Evolutionary conservation across 2,329 filamentous ascomycete genomes (phyloP).

Genomic region (Pseudogymnoascus sp.): DNA sequence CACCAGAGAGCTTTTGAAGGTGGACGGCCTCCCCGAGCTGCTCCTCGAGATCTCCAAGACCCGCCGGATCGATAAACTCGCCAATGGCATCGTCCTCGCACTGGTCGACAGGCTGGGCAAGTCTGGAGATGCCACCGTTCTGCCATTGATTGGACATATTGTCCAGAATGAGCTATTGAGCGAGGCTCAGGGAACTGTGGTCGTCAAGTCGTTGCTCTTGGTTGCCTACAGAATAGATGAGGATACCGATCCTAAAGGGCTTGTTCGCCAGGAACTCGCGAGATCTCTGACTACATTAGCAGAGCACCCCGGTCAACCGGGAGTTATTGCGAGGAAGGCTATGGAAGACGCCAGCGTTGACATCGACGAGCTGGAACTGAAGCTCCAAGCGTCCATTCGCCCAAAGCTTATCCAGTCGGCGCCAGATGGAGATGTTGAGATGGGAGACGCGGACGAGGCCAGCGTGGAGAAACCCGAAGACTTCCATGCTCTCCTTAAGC

Average conservation of each 20-base stretch:
- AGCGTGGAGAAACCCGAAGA: slow-evolving; percentile 23
- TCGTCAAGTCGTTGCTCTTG: slow-evolving; percentile 56
- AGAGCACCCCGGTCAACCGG: slow-evolving; percentile 48
- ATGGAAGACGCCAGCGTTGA: slow-evolving; percentile 62
- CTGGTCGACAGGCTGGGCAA: slow-evolving; percentile 53
- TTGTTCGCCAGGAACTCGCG: slow-evolving; percentile 54
- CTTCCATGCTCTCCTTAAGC: slow-evolving; percentile 18
- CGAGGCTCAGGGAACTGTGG: slow-evolving; percentile 53
- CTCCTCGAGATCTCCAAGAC: slow-evolving; percentile 54
- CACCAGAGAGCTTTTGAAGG: slow-evolving; percentile 57
- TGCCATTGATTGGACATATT: slow-evolving; percentile 52
- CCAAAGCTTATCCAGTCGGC: slow-evolving; percentile 42
- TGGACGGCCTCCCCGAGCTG: slow-evolving; percentile 49
- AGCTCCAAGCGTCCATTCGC: slow-evolving; percentile 61
- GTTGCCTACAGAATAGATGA: slow-evolving; percentile 50
- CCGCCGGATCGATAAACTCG: slow-evolving; percentile 61
- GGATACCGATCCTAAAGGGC: slow-evolving; percentile 43
- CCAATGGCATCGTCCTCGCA: slow-evolving; percentile 62
- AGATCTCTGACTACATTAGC: slow-evolving; percentile 58
- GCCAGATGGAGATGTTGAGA: slow-evolving; percentile 42
- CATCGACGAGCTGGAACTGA: slow-evolving; percentile 66
- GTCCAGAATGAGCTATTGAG: slow-evolving; percentile 52
- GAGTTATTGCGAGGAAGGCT: slow-evolving; percentile 56
- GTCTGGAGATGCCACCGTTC: slow-evolving; percentile 47
- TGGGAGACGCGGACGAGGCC: slow-evolving; percentile 33